Conservation (phyloP, 805 yeast genomes). For the Metschnikowia cerradonensis region DNA sequence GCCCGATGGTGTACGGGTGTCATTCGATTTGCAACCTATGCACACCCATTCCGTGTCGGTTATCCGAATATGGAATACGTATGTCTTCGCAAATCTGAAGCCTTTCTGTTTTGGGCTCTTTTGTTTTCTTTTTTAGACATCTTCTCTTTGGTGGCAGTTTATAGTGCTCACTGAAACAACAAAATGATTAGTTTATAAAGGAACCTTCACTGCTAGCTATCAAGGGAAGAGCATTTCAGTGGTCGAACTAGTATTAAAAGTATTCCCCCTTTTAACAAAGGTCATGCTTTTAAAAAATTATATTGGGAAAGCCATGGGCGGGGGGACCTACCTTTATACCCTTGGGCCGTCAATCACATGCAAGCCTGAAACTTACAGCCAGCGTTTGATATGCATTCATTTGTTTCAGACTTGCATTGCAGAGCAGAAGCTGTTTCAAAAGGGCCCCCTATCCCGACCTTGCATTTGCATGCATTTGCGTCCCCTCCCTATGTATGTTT, state of each 20-base stretch:
- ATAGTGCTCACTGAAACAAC: too few species aligned
- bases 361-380: neutral
- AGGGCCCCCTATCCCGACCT: neutral
- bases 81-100: too few species aligned
- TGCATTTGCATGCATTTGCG: neutral
- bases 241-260: too few species aligned
- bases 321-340: neutral
- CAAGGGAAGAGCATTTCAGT: too few species aligned
- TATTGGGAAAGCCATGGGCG: neutral
- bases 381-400: neutral
- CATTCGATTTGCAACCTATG: neutral
- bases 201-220: too few species aligned
- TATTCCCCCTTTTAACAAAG: neutral
- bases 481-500: neutral
- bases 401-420: neutral
- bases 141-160: too few species aligned
- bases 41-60: neutral
- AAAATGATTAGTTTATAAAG: too few species aligned
- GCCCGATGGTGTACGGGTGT: constrained; percentile 4
- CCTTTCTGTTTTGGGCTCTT: too few species aligned
- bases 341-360: neutral
- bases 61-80: neutral
- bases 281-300: too few species aligned
- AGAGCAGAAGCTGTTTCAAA: neutral
- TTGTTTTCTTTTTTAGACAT: too few species aligned